Evolutionary conservation across 2,329 filamentous ascomycete species (phyloP).

Genomic region (Nemania sp.): DNA sequence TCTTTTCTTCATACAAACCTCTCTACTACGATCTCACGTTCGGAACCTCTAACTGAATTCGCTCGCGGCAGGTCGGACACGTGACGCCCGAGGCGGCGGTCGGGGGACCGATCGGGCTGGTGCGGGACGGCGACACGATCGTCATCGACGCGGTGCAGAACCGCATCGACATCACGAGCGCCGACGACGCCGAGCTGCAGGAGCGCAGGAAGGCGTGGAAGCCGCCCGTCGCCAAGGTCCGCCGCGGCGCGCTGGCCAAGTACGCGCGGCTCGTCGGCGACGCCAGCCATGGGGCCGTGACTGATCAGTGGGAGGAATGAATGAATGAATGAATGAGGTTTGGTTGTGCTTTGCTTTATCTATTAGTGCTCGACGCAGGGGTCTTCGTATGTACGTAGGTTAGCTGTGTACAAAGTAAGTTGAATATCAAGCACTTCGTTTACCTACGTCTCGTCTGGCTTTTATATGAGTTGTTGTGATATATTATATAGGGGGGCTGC

Average conservation of each 20-base stretch:
- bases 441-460: too few relatives aligned
- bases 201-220: conserved; percentile 69
- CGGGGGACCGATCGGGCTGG: conserved; percentile 85
- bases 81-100: conserved; percentile 88
- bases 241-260: conserved; percentile 84
- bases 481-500: too few relatives aligned
- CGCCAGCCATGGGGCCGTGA: conserved; percentile 89
- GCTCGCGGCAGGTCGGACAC: conserved; percentile 65
- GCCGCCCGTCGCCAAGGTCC: conserved; percentile 72
- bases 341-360: background rate
- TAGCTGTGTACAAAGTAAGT: too few relatives aligned
- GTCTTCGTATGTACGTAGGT: too few relatives aligned
- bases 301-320: conserved; percentile 62
- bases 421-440: too few relatives aligned
- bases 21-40: background rate
- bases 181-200: conserved; percentile 72
- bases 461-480: too few relatives aligned
- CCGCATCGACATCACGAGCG: conserved; percentile 67
- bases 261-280: conserved; percentile 87
- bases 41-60: too few relatives aligned
- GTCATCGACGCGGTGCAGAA: conserved; percentile 86
- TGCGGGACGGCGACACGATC: conserved; percentile 78
- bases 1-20: too few relatives aligned
- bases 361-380: too few relatives aligned
- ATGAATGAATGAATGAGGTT: background rate